phyloP scores from a whole-genome alignment of 495 filamentous ascomycete species.

The Jackrogersella minutella region DNA sequence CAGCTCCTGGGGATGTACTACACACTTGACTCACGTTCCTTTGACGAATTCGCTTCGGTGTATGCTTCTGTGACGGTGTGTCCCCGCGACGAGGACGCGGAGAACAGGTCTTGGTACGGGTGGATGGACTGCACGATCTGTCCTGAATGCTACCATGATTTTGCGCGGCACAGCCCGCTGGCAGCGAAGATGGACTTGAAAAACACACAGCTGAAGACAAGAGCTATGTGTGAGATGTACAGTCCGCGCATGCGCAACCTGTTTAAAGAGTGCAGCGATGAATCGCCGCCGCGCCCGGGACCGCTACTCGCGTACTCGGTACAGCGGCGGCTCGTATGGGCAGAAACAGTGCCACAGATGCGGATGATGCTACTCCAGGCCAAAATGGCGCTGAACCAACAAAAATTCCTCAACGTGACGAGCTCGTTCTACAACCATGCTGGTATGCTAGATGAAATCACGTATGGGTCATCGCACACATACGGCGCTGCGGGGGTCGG shows the following conservation, averaged over 20 bases:
- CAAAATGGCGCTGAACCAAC: conserved; percentile 33
- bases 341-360: conserved; percentile 37
- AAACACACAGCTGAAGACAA: conserved; percentile 33
- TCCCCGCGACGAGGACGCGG: conserved; percentile 40
- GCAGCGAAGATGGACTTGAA: conserved; percentile 40
- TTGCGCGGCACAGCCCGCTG: conserved; percentile 43
- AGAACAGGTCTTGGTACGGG: conserved; percentile 48
- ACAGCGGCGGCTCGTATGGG: conserved; percentile 34
- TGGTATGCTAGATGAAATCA: conserved; percentile 22
- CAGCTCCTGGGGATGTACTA: conserved; percentile 33
- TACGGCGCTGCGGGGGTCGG: conserved; percentile 32
- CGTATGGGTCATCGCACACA: conserved; percentile 15
- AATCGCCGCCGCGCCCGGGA: conserved; percentile 25
- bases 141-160: conserved; percentile 50
- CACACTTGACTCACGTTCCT: conserved; percentile 23
- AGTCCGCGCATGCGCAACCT: conserved; percentile 49
- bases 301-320: conserved; percentile 28
- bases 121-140: conserved; percentile 51
- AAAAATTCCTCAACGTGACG: conserved; percentile 18
- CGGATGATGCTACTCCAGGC: conserved; percentile 30
- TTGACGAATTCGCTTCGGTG: conserved; percentile 27
- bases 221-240: conserved; percentile 48
- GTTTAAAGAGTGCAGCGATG: conserved; percentile 42
- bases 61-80: conserved; percentile 45
- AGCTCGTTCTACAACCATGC: conserved; percentile 11